These are phyloP conservation scores for Candida cerambycidarum DNA, from an alignment of 805 yeast genomes.

Conservation along the genomic window DNA sequence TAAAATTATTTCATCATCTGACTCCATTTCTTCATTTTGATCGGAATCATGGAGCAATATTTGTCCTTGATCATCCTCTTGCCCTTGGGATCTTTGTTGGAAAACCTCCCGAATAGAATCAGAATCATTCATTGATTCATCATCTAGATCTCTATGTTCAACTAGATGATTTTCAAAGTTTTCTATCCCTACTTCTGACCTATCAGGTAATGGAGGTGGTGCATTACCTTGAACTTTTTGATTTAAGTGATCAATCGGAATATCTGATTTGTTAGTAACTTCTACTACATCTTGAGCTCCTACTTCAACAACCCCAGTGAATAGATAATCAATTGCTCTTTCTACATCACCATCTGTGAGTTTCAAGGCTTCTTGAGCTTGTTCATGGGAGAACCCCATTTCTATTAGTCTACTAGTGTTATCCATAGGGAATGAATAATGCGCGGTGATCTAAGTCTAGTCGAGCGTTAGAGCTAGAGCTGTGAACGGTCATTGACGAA, in stretches of 20 bases:
- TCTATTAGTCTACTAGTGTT: slow-evolving; percentile 16
- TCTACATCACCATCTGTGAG: slow-evolving; percentile 24
- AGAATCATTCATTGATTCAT: neutral
- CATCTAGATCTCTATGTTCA: neutral
- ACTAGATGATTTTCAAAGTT: neutral
- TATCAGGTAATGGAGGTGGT: slow-evolving; percentile 3
- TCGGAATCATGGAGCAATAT: neutral
- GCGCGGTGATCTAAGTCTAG: too few species aligned
- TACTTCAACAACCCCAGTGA: slow-evolving; percentile 18
- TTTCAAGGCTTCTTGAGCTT: slow-evolving; percentile 39
- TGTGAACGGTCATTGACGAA: neutral
- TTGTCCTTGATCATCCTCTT: neutral
- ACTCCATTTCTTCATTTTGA: neutral
- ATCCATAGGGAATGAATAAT: slow-evolving; percentile 5
- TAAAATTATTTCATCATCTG: neutral
- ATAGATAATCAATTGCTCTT: slow-evolving; percentile 32
- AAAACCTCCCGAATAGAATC: neutral
- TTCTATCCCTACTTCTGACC: neutral
- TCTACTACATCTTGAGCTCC: slow-evolving; percentile 22
- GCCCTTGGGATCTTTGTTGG: neutral
- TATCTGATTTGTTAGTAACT: slow-evolving; percentile 13
- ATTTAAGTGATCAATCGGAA: slow-evolving; percentile 1
- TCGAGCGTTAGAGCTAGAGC: neutral
- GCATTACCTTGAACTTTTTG: neutral
- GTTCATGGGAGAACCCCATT: slow-evolving; percentile 42